phyloP scores from a whole-genome alignment of 805 yeast genomes.

The Cyberlindnera petersonii region DNA sequence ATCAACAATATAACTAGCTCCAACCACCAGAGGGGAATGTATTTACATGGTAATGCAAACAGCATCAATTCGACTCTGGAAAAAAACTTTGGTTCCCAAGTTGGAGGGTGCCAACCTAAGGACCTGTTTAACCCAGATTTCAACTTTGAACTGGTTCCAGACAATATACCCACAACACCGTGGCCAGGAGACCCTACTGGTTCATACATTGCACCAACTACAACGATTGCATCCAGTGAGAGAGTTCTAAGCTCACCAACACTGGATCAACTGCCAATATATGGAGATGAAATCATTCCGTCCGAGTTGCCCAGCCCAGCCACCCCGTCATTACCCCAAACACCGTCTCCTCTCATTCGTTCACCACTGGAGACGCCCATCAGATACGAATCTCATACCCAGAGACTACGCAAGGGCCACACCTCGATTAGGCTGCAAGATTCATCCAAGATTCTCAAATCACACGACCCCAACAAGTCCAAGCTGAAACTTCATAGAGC shows the following conservation, averaged over 20 bases:
- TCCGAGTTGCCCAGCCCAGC: neutral
- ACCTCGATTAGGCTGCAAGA: slow-evolving; percentile 2
- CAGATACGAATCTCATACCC: slow-evolving; percentile 2
- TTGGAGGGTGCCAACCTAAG: no score
- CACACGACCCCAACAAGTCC: slow-evolving; percentile 9
- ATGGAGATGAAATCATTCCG: slow-evolving; percentile 10
- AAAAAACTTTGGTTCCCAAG: no score
- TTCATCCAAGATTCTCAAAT: slow-evolving; percentile 2
- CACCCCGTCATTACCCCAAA: neutral
- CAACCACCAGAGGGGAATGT: neutral
- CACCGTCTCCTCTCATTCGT: neutral
- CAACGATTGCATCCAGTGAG: no score
- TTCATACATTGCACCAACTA: neutral
- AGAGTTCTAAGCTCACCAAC: no score
- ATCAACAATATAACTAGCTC: neutral
- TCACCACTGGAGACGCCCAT: slow-evolving; percentile 4
- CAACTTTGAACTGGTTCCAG: slow-evolving; percentile 9
- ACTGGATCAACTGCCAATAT: neutral
- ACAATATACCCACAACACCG: neutral
- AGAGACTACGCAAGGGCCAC: slow-evolving; percentile 9
- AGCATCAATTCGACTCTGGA: neutral
- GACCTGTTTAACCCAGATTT: slow-evolving; percentile 6
- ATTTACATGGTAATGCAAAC: neutral
- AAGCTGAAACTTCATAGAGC: slow-evolving; percentile 43
- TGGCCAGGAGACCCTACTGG: neutral